A percentile compares a stretch with the other conserved stretches of the same genome.
phyloP scores from a whole-genome alignment of 345 rosid species.

The Bruguiera parviflora region DNA sequence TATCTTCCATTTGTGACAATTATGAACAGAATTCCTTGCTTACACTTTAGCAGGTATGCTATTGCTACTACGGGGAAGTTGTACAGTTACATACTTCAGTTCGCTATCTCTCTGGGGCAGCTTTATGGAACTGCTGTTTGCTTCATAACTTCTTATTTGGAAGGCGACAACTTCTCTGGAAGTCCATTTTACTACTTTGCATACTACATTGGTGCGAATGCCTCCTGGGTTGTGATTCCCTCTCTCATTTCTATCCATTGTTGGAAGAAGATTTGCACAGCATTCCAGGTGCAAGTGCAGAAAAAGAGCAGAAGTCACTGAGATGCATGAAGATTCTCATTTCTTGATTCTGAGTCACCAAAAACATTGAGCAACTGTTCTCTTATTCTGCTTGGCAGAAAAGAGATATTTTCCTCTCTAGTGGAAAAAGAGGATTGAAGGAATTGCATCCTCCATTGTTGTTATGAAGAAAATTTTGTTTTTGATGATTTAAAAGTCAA shows the following conservation, averaged over 20 bases:
- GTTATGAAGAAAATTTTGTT: too few species aligned
- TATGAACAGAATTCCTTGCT: slow-evolving; percentile 7
- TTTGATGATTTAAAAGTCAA: too few species aligned
- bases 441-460: too few species aligned
- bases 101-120: slow-evolving; percentile 78
- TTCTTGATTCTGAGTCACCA: background rate
- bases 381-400: too few species aligned
- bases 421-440: too few species aligned
- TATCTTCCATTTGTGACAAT: background rate
- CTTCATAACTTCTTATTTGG: slow-evolving; percentile 70
- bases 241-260: slow-evolving; percentile 55
- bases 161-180: slow-evolving; percentile 76
- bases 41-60: slow-evolving; percentile 52
- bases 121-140: slow-evolving; percentile 83
- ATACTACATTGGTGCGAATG: slow-evolving; percentile 63
- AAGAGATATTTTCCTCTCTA: too few species aligned
- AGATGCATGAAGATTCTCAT: slow-evolving; percentile 5
- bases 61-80: slow-evolving; percentile 70
- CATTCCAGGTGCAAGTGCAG: slow-evolving; percentile 37
- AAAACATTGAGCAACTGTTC: too few species aligned
- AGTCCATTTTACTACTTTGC: slow-evolving; percentile 57
- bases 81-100: slow-evolving; percentile 78
- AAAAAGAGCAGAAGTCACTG: slow-evolving; percentile 48
- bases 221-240: slow-evolving; percentile 75
- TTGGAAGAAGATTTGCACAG: slow-evolving; percentile 70